A percentile compares a stretch with the other conserved stretches of the same genome.
These are phyloP conservation scores for Orbilia quercus DNA, from an alignment of 2,329 filamentous ascomycete species.

Conservation along the genomic window DNA sequence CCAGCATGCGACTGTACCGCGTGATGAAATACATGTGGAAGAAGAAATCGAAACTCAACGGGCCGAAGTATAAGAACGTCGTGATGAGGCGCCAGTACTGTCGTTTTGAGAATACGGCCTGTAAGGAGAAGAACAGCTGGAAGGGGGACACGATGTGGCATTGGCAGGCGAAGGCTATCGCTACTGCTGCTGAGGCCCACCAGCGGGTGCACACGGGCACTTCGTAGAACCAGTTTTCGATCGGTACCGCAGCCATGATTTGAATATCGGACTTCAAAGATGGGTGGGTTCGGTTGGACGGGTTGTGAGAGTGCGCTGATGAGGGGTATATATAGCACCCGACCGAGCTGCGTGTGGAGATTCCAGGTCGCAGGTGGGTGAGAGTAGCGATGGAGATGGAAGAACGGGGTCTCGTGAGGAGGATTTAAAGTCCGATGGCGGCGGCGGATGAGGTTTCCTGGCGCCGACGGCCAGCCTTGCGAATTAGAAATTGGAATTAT, in stretches of 20 bases:
- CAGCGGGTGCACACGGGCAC: slow-evolving; percentile 95
- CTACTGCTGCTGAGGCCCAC: slow-evolving; percentile 94
- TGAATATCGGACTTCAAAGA: slow-evolving; percentile 65
- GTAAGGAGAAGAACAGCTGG: slow-evolving; percentile 96
- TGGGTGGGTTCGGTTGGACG: not conserved
- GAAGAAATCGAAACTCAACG: slow-evolving; percentile 89
- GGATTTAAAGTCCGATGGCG: slow-evolving; percentile 12
- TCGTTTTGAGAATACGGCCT: slow-evolving; percentile 87
- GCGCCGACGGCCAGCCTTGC: slow-evolving; percentile 3
- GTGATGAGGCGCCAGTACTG: slow-evolving; percentile 99
- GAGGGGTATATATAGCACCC: not conserved
- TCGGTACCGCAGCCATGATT: slow-evolving; percentile 66
- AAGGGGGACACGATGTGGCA: slow-evolving; percentile 92
- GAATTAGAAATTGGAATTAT: not conserved
- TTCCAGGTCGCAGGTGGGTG: not conserved
- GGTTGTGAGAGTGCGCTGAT: slow-evolving; percentile 4
- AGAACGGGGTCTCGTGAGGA: not conserved
- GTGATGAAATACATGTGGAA: slow-evolving; percentile 99
- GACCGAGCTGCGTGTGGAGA: not conserved
- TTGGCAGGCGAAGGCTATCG: slow-evolving; percentile 89
- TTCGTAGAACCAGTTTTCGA: slow-evolving; percentile 99
- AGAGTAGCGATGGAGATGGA: not conserved
- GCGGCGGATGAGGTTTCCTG: not conserved
- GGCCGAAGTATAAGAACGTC: slow-evolving; percentile 97
- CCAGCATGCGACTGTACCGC: slow-evolving; percentile 91